A percentile compares a stretch with the other conserved stretches of the same genome.
Conservation (phyloP, 208 protist genomes). For the Leishmania tarentolae region DNA sequence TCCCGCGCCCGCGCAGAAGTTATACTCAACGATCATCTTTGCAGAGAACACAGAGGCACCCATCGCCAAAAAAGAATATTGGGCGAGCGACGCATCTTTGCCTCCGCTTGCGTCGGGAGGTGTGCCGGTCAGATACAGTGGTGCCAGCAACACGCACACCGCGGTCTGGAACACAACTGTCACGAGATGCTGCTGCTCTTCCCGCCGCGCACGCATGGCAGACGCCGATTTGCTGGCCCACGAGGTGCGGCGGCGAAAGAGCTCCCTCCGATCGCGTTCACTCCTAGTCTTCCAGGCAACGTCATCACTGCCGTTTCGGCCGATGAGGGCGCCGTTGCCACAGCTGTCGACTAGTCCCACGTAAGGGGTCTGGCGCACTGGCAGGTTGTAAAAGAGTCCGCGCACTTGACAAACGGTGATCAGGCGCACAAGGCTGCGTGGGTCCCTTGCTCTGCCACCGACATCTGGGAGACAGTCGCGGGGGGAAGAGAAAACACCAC, state of each 20-base stretch:
- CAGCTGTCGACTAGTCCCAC: neutral
- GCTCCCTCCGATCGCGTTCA: neutral
- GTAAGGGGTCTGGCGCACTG: conserved; percentile 41
- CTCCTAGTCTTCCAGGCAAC: neutral
- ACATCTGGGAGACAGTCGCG: neutral
- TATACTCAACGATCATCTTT: neutral
- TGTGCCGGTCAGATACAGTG: conserved; percentile 28
- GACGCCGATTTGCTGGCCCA: conserved; percentile 17
- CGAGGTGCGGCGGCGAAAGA: neutral
- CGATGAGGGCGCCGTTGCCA: neutral
- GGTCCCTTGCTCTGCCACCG: neutral
- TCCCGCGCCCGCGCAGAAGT: neutral
- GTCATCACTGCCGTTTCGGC: neutral
- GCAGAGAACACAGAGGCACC: conserved; percentile 4
- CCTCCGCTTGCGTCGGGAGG: neutral
- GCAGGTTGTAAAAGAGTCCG: conserved; percentile 46
- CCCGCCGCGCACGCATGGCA: conserved; percentile 23
- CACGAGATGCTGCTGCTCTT: conserved; percentile 29
- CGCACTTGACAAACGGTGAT: conserved; percentile 32
- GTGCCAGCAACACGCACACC: conserved; percentile 27
- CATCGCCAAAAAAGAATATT: neutral
- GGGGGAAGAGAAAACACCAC: neutral
- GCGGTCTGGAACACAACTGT: conserved; percentile 24
- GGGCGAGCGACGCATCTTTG: neutral
- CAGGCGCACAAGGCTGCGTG: neutral